Conservation (phyloP, 495 filamentous ascomycete genomes). For the Chaetomium tenue region DNA sequence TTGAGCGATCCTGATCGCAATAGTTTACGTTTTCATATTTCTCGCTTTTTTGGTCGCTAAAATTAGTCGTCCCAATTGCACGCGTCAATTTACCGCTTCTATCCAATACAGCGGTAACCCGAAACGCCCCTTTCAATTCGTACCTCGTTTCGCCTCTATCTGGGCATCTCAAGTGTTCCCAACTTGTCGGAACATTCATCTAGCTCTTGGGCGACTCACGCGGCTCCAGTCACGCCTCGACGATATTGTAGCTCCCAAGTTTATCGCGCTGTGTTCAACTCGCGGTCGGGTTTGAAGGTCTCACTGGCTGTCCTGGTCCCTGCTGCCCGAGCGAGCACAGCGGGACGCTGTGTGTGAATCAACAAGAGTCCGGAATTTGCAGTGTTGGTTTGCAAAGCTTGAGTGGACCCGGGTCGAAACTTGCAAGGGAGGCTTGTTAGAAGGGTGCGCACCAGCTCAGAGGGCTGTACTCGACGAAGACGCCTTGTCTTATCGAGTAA, state of each 20-base stretch:
- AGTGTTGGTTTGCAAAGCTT: background rate
- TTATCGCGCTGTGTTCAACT: background rate
- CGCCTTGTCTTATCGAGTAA: background rate
- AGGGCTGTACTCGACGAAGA: background rate
- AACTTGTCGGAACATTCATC: background rate
- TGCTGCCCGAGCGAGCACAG: background rate
- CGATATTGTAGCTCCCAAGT: background rate
- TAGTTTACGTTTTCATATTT: background rate
- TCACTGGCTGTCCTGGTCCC: background rate
- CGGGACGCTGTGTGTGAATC: background rate
- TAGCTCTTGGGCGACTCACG: background rate
- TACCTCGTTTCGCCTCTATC: background rate
- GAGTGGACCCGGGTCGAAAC: background rate
- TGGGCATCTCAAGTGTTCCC: background rate
- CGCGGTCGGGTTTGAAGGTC: too few species aligned
- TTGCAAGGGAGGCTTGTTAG: background rate
- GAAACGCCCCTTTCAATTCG: background rate
- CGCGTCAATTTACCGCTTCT: background rate
- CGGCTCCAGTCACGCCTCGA: background rate
- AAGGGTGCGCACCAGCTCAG: background rate
- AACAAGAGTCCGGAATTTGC: background rate
- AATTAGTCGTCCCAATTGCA: background rate
- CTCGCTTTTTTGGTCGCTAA: background rate
- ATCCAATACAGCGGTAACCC: background rate
- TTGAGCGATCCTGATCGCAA: background rate